Conservation (phyloP, 108 stramenopile species). For the Fragilariopsis cylindrus region DNA sequence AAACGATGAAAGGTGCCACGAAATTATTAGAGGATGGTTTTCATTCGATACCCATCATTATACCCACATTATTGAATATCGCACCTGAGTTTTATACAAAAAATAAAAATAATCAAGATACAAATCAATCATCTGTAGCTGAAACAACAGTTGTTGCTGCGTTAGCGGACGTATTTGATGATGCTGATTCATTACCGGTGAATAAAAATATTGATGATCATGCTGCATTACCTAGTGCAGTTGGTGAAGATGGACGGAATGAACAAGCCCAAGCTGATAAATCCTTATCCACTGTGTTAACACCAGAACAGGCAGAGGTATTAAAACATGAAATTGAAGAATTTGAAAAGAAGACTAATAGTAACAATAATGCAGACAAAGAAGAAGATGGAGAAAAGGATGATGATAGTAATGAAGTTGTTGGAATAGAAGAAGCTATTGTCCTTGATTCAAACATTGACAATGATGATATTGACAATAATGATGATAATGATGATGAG, state of each 20-base stretch:
- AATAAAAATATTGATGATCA: too few species aligned
- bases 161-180: neutral
- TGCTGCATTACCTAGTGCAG: too few species aligned
- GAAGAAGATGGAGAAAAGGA: constrained; percentile 11
- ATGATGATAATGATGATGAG: constrained; percentile 13
- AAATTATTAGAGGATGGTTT: constrained; percentile 1
- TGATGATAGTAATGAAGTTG: constrained; percentile 43
- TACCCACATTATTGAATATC: neutral
- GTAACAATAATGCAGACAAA: neutral
- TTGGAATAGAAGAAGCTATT: constrained; percentile 49
- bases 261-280: neutral
- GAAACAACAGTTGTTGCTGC: neutral
- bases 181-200: too few species aligned
- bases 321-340: constrained; percentile 7
- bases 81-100: constrained; percentile 1
- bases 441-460: constrained; percentile 41
- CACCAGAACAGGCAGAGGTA: constrained; percentile 4
- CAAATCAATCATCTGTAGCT: neutral
- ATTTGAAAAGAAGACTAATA: neutral
- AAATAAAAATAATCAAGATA: neutral
- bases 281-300: neutral
- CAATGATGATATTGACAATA: constrained; percentile 19
- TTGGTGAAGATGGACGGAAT: too few species aligned
- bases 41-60: neutral
- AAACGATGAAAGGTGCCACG: constrained; percentile 1